Evolutionary conservation across 1,139 yeast genomes (phyloP).

Genomic region (Geotrichum carabidarum): DNA sequence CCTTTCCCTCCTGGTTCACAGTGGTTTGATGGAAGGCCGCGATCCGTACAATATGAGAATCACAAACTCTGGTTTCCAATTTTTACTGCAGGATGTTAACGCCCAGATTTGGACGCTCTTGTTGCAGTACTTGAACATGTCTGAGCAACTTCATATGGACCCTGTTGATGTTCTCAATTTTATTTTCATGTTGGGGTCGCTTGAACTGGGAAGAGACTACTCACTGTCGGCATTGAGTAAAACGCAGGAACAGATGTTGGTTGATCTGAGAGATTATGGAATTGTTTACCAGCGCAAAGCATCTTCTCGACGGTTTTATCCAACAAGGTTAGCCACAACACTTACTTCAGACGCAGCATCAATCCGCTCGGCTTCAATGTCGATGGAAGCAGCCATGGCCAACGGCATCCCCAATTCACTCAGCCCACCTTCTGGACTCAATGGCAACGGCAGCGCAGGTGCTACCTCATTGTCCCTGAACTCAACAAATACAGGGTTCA

Average conservation of each 20-base stretch:
- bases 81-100: constrained; percentile 82
- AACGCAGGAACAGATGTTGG: constrained; percentile 82
- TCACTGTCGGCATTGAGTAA: constrained; percentile 64
- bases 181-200: constrained; percentile 85
- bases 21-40: constrained; percentile 74
- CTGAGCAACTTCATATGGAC: constrained; percentile 84
- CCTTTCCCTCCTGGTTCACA: constrained; percentile 46
- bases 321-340: constrained; percentile 86
- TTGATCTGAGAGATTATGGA: constrained; percentile 88
- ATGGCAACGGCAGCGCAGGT: constrained; percentile 18
- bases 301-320: constrained; percentile 66
- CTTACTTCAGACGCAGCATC: constrained; percentile 66
- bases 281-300: constrained; percentile 72
- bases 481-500: constrained; percentile 49
- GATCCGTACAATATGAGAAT: constrained; percentile 52
- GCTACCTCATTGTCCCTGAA: constrained; percentile 27
- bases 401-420: constrained; percentile 28
- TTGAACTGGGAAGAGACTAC: constrained; percentile 86
- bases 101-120: constrained; percentile 93
- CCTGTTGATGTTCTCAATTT: constrained; percentile 94
- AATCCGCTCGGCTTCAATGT: constrained; percentile 29
- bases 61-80: constrained; percentile 91
- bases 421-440: constrained; percentile 12
- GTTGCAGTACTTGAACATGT: constrained; percentile 77
- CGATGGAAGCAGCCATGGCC: constrained; percentile 31